Evolutionary conservation across 805 yeast species (phyloP).

Genomic region (Wickerhamomyces queroliae): DNA sequence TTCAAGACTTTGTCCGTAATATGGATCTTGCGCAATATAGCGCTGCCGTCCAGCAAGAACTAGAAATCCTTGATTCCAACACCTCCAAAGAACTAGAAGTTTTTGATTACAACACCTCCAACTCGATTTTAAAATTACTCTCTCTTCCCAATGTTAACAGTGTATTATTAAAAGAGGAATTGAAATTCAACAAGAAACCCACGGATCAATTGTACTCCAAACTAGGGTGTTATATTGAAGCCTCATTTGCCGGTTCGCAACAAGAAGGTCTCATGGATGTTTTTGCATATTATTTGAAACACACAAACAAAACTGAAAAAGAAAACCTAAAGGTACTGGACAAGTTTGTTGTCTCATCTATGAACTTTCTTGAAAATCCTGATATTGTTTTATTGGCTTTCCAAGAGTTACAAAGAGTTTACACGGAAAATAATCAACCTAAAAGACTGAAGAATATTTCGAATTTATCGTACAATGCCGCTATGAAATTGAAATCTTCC

Average conservation of each 20-base stretch:
- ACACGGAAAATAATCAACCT: slow-evolving; percentile 17
- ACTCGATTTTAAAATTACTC: slow-evolving; percentile 8
- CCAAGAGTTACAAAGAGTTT: slow-evolving; percentile 15
- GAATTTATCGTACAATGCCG: slow-evolving; percentile 37
- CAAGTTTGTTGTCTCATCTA: slow-evolving; percentile 4
- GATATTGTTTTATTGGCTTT: slow-evolving; percentile 10
- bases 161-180: slow-evolving; percentile 10
- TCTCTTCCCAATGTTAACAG: slow-evolving; percentile 8
- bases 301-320: slow-evolving; percentile 1
- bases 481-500: slow-evolving; percentile 10
- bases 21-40: slow-evolving; percentile 6
- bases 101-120: slow-evolving; percentile 4
- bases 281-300: slow-evolving; percentile 3
- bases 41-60: slow-evolving; percentile 2
- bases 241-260: background rate
- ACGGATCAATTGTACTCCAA: slow-evolving; percentile 8
- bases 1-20: slow-evolving; percentile 15
- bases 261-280: slow-evolving; percentile 2
- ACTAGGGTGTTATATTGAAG: slow-evolving; percentile 9
- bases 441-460: slow-evolving; percentile 42
- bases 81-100: too few relatives aligned
- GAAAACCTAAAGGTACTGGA: slow-evolving; percentile 3
- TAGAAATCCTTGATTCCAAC: slow-evolving; percentile 1
- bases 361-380: slow-evolving; percentile 2
- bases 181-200: slow-evolving; percentile 9